These are phyloP conservation scores for Candida sanyaensis DNA, from an alignment of 1,139 yeast genomes.

Conservation along the genomic window DNA sequence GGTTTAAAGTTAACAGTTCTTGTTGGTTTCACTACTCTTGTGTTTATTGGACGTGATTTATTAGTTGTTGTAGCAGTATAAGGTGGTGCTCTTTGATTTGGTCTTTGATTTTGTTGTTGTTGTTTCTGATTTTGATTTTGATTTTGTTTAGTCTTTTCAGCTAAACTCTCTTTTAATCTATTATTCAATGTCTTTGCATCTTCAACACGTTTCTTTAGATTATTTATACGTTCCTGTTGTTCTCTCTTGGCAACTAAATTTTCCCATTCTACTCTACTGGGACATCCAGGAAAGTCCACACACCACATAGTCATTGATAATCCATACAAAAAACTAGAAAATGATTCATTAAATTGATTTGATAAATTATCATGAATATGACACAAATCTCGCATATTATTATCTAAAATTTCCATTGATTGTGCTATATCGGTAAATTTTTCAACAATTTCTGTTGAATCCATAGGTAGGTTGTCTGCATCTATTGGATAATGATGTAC, in stretches of 20 bases:
- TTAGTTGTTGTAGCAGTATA: background rate
- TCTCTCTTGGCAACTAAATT: constrained; percentile 27
- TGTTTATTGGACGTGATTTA: background rate
- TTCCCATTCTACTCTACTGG: constrained; percentile 39
- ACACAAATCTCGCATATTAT: constrained; percentile 47
- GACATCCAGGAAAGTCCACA: constrained; percentile 54
- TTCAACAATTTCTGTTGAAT: constrained; percentile 29
- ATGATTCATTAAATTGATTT: constrained; percentile 59
- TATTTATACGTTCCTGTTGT: constrained; percentile 25
- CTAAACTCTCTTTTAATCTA: constrained; percentile 25
- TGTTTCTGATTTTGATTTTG: too few species aligned
- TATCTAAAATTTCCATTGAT: constrained; percentile 50
- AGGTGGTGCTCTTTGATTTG: background rate
- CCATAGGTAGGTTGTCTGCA: constrained; percentile 40
- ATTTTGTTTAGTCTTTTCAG: constrained; percentile 8
- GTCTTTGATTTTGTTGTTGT: too few species aligned
- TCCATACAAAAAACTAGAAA: constrained; percentile 64
- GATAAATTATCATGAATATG: constrained; percentile 51
- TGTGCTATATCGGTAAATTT: constrained; percentile 50
- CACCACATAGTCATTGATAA: constrained; percentile 67
- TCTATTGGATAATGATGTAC: constrained; percentile 43
- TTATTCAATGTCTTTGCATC: constrained; percentile 28
- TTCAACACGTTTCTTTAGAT: constrained; percentile 23
- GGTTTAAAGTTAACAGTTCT: constrained; percentile 3
- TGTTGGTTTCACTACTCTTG: background rate